Evolutionary conservation across 768 basidiomycete genomes (phyloP).

Genomic region (Termitomyces sp.): DNA sequence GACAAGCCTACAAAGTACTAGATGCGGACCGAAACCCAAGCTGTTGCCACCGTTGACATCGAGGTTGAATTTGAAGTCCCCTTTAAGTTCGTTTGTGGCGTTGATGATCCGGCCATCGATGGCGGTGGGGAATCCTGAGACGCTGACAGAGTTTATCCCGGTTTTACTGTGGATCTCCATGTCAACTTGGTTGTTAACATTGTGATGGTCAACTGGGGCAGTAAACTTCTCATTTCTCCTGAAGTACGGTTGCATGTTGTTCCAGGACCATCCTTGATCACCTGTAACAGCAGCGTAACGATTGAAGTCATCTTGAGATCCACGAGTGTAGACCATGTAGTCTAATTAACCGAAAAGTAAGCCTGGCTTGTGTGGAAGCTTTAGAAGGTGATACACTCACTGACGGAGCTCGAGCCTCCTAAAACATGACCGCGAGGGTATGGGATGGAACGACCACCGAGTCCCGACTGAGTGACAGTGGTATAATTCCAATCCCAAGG

Average conservation of each 20-base stretch:
- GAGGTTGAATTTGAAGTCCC: slow-evolving; percentile 16
- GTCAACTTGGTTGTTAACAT: slow-evolving; percentile 23
- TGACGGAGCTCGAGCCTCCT: slow-evolving; percentile 7
- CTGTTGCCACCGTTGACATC: slow-evolving; percentile 20
- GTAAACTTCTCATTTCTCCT: slow-evolving; percentile 23
- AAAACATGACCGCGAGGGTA: slow-evolving; percentile 9
- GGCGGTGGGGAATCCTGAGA: slow-evolving; percentile 17
- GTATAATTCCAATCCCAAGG: slow-evolving; percentile 12
- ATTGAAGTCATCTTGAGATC: slow-evolving; percentile 24
- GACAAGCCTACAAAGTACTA: not conserved
- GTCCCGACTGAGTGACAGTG: slow-evolving; percentile 3
- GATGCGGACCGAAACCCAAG: slow-evolving; percentile 13
- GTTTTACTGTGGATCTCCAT: slow-evolving; percentile 23
- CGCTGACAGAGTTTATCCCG: slow-evolving; percentile 19
- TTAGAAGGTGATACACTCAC: not conserved
- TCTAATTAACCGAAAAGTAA: too few relatives aligned
- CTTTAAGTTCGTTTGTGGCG: slow-evolving; percentile 20
- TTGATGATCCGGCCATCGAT: slow-evolving; percentile 23
- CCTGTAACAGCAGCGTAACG: slow-evolving; percentile 22
- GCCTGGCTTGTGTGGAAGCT: too few relatives aligned
- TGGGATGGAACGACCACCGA: slow-evolving; percentile 6
- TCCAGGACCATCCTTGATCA: slow-evolving; percentile 31
- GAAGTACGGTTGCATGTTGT: slow-evolving; percentile 21
- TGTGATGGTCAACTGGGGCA: slow-evolving; percentile 19
- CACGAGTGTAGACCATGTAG: not conserved